A percentile compares a stretch with the other conserved stretches of the same genome.
Evolutionary conservation across 345 rosid species (phyloP).

Genomic region (Hypericum perforatum): DNA sequence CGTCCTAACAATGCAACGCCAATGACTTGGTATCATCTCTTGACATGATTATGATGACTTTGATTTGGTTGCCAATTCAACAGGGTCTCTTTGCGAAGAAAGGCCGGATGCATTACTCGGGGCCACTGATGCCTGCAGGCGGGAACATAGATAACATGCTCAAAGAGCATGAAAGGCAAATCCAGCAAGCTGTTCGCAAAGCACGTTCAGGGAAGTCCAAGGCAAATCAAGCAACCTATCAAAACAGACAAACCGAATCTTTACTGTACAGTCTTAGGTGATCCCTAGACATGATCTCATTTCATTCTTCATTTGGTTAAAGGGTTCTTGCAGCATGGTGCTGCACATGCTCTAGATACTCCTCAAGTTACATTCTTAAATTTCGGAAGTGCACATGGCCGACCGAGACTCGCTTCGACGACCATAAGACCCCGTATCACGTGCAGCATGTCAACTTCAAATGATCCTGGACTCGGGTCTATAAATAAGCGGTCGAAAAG

Average conservation of each 20-base stretch:
- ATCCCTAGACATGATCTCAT: conserved; percentile 8
- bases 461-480: too few relatives aligned
- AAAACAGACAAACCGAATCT: conserved; percentile 25
- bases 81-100: conserved; percentile 33
- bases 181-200: conserved; percentile 70
- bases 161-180: conserved; percentile 73
- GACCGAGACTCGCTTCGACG: too few relatives aligned
- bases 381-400: too few relatives aligned
- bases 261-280: conserved; percentile 31
- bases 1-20: too few relatives aligned
- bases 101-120: conserved; percentile 50
- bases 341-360: too few relatives aligned
- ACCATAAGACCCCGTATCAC: too few relatives aligned
- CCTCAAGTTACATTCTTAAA: too few relatives aligned
- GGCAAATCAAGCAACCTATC: conserved; percentile 14
- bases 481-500: too few relatives aligned
- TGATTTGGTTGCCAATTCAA: conserved; percentile 15
- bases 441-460: too few relatives aligned
- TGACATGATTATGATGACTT: background rate
- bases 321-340: conserved; percentile 6
- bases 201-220: conserved; percentile 54
- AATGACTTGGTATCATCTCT: too few relatives aligned
- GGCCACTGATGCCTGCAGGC: conserved; percentile 53
- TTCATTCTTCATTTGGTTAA: background rate
- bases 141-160: conserved; percentile 84